These are phyloP conservation scores for Bipolaris sorokiniana DNA, from an alignment of 2,329 filamentous ascomycete species.

Conservation along the genomic window DNA sequence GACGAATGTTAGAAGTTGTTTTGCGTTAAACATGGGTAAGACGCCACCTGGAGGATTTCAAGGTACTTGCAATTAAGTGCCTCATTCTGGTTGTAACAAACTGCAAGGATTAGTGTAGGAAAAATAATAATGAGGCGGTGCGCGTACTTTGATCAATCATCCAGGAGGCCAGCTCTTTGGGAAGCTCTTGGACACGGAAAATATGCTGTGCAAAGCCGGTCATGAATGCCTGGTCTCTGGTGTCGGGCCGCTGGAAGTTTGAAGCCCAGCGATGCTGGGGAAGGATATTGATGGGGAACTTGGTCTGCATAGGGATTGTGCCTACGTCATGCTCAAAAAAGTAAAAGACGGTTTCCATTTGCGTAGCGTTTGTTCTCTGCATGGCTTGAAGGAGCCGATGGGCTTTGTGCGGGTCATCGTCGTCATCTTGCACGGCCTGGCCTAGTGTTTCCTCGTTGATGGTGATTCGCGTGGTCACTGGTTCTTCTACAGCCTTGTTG, in stretches of 20 bases:
- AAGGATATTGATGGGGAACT: constrained; percentile 26
- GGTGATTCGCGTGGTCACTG: constrained; percentile 2
- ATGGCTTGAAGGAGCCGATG: constrained; percentile 63
- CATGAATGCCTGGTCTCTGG: constrained; percentile 50
- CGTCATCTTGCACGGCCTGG: constrained; percentile 64
- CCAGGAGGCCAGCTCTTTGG: constrained; percentile 51
- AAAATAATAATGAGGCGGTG: not conserved
- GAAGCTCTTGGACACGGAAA: constrained; percentile 46
- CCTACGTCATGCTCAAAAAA: constrained; percentile 54
- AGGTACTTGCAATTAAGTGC: constrained; percentile 47
- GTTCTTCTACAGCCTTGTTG: constrained; percentile 27
- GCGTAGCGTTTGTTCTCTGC: constrained; percentile 65
- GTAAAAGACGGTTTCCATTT: constrained; percentile 60
- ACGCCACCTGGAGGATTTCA: constrained; percentile 36
- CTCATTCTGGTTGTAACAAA: constrained; percentile 40
- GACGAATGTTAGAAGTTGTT: constrained; percentile 7
- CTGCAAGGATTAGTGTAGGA: constrained; percentile 28
- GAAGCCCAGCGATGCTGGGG: constrained; percentile 43
- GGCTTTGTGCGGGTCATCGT: constrained; percentile 73
- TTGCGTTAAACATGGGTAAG: not conserved
- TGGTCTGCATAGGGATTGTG: not conserved
- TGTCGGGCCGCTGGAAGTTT: constrained; percentile 34
- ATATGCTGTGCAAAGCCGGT: constrained; percentile 52
- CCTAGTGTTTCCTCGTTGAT: constrained; percentile 38
- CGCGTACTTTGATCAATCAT: constrained; percentile 48